phyloP scores from a whole-genome alignment of 2,329 filamentous ascomycete genomes.

The Xylaria sp. region DNA sequence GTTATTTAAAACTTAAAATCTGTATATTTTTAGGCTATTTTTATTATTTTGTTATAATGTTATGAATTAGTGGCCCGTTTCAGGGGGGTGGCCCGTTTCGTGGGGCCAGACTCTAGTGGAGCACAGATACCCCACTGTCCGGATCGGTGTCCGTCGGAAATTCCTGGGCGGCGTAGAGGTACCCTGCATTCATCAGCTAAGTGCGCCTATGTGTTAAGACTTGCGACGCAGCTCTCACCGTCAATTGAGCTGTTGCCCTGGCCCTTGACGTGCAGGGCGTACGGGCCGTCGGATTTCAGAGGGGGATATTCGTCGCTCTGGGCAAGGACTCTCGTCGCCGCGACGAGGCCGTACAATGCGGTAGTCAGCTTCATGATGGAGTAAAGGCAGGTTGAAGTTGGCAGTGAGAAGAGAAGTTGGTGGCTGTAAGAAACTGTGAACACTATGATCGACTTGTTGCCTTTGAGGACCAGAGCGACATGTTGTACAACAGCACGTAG shows the following conservation, averaged over 20 bases:
- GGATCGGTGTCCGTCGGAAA: conserved; percentile 12
- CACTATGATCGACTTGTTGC: conserved; percentile 10
- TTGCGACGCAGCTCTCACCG: conserved; percentile 17
- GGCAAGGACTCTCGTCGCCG: conserved; percentile 12
- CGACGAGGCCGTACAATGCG: conserved; percentile 17
- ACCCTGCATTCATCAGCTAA: conserved; percentile 17
- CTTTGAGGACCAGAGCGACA: conserved; percentile 1
- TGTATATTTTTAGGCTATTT: no score
- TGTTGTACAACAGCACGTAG: conserved; percentile 8
- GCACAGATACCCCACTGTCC: conserved; percentile 10
- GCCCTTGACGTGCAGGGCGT: conserved; percentile 23
- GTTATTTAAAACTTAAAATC: no score
- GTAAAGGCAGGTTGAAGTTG: conserved; percentile 4
- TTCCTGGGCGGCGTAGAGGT: conserved; percentile 17
- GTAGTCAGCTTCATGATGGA: conserved; percentile 9
- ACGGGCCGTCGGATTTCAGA: conserved; percentile 13
- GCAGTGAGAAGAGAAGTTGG: conserved; percentile 10
- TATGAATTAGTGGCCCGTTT: no score
- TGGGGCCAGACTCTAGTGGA: no score
- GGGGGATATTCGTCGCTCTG: conserved; percentile 10
- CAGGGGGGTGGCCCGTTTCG: no score
- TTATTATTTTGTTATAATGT: no score
- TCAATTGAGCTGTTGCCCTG: conserved; percentile 18
- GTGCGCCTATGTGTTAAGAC: neutral
- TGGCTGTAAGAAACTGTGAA: conserved; percentile 13